These are phyloP conservation scores for Didymella exigua DNA, from an alignment of 2,329 filamentous ascomycete species.

Conservation along the genomic window DNA sequence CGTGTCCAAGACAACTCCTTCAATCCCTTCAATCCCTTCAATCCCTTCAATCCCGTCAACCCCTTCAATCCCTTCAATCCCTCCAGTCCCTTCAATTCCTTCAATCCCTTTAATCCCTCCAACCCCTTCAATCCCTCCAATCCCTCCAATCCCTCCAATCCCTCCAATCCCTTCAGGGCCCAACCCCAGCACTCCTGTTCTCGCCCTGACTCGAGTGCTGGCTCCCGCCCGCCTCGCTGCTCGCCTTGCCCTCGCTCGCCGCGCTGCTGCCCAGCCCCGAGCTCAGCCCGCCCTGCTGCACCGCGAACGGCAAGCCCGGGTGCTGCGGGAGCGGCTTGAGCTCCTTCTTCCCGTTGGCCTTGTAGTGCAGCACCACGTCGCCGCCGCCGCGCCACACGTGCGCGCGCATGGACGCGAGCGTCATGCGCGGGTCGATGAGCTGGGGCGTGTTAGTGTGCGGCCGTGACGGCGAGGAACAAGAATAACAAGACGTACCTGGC, in stretches of 20 bases:
- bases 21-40: too few species aligned
- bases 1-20: background rate
- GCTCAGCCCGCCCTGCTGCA: conserved; percentile 13
- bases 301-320: conserved; percentile 17
- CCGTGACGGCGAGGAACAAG: background rate
- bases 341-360: conserved; percentile 82
- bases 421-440: conserved; percentile 81
- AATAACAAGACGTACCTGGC: conserved; percentile 78
- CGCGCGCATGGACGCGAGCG: conserved; percentile 86
- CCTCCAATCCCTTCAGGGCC: too few species aligned
- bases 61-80: too few species aligned
- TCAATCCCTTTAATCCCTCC: too few species aligned
- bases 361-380: conserved; percentile 90
- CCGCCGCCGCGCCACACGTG: conserved; percentile 96
- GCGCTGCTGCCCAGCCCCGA: conserved; percentile 27
- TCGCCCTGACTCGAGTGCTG: conserved; percentile 25
- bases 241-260: conserved; percentile 41
- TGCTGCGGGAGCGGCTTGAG: conserved; percentile 44
- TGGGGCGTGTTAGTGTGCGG: conserved; percentile 25
- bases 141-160: too few species aligned
- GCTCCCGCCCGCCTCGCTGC: conserved; percentile 39
- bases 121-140: too few species aligned
- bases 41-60: too few species aligned
- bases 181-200: conserved; percentile 24
- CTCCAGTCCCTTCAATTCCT: too few species aligned